Base-by-base conservation (phyloP, 352 stramenopile species). In the Phytophthora crassamura region DNA sequence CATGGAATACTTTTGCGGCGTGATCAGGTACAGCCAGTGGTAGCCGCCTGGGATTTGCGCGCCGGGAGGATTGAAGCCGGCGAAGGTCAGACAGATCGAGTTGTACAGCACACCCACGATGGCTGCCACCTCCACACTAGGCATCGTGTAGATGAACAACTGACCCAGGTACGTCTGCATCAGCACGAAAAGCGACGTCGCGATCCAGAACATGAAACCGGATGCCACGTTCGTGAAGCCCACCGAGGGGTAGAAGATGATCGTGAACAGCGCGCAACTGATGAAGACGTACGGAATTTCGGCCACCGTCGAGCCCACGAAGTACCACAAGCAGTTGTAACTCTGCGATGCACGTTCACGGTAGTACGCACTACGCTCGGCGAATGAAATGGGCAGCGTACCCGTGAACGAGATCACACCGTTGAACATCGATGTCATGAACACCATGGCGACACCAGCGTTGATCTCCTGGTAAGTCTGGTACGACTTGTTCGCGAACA, bases 361-460 rank as follows among this genome's bases (percentile, higher is more conserved):
- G 78, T 98, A 98, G 59, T 89, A 98, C 0, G 90, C 86, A 7
- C 83, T 86, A 38, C 93, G 79, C 54, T 97, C 88, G n/a, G 78
- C 70, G 49, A 84, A 69, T n/a, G 94, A 78, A 18, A 97, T 74
- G n/a, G 88, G 80, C 5, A 97, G 58, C 3, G 90, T 81, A 0
- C 73, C 84, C 15, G 90, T 81, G 46, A 96, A 86, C 22, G 79
- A 86, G 12, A 90, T 84, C 20, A 96, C 73, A 28, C 77, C 75
- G 34, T 88, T 81, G 57, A 97, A 97, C 54, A 91, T 52, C 1
- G 90, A 82, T 1, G 81, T 79, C 14, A 90, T 73, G 69, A 92
- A 97, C 38, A 96, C 84, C 22, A 95, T 83, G 12, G 79, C 82
- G 9, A 97, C 58, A 14, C 75, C 79, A 5, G 48, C 52, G 18